phyloP scores from a whole-genome alignment of 2,329 filamentous ascomycete genomes.

The Penicillium sp. region DNA sequence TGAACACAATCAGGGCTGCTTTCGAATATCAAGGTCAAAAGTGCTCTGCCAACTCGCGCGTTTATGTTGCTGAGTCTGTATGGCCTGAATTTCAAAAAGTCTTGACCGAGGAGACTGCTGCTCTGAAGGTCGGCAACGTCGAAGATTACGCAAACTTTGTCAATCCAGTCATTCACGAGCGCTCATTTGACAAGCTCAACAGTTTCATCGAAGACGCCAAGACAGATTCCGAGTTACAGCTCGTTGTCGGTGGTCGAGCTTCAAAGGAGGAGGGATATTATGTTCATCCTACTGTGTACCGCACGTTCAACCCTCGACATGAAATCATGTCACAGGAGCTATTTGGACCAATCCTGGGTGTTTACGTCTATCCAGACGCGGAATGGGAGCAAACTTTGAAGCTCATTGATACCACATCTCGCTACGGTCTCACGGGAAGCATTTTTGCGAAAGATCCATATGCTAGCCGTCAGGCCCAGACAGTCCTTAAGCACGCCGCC shows the following conservation, averaged over 20 bases:
- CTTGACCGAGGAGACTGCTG: slow-evolving; percentile 66
- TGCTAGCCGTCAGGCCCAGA: slow-evolving; percentile 56
- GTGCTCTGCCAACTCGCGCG: slow-evolving; percentile 78
- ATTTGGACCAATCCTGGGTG: slow-evolving; percentile 74
- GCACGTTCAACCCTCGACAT: slow-evolving; percentile 71
- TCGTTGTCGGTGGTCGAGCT: slow-evolving; percentile 75
- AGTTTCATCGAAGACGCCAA: slow-evolving; percentile 77
- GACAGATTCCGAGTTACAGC: slow-evolving; percentile 68
- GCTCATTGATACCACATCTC: slow-evolving; percentile 23
- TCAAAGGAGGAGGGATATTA: slow-evolving; percentile 77
- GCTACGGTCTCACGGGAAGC: slow-evolving; percentile 25
- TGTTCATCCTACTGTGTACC: slow-evolving; percentile 79
- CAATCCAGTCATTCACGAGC: slow-evolving; percentile 80
- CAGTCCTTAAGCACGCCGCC: slow-evolving; percentile 57
- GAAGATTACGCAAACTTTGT: slow-evolving; percentile 74
- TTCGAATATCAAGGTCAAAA: slow-evolving; percentile 91
- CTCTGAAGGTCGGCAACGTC: slow-evolving; percentile 71
- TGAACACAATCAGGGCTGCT: slow-evolving; percentile 79
- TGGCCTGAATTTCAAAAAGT: slow-evolving; percentile 72
- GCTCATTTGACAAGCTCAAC: slow-evolving; percentile 76
- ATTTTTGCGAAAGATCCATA: slow-evolving; percentile 44
- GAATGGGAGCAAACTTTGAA: slow-evolving; percentile 23
- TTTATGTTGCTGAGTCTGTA: slow-evolving; percentile 74
- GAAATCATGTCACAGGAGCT: slow-evolving; percentile 73
- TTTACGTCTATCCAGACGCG: slow-evolving; percentile 76